Evolutionary conservation across 345 rosid genomes (phyloP).

Genomic region (Populus nigra): DNA sequence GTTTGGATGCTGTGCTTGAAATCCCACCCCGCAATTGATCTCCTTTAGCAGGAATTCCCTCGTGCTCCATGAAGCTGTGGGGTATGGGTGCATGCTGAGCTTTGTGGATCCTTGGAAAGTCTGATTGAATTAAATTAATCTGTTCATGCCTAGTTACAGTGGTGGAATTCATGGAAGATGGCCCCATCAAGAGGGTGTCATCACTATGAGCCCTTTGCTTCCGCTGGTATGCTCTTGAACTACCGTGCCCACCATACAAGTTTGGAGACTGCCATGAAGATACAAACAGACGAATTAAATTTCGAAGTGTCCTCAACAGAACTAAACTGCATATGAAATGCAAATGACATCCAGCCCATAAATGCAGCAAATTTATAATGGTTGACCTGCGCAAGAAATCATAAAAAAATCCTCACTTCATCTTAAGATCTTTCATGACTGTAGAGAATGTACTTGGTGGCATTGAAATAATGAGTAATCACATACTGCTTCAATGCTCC

Average conservation of each 20-base stretch:
- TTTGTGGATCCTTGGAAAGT: no score
- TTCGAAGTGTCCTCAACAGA: background rate
- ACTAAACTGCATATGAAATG: background rate
- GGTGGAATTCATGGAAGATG: background rate
- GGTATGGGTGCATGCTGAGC: background rate
- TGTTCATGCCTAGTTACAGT: background rate
- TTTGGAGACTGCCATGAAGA: background rate
- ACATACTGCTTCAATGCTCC: background rate
- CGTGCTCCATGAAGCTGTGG: background rate
- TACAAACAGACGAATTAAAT: background rate
- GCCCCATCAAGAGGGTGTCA: background rate
- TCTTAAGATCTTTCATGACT: conserved; percentile 5
- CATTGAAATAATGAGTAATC: background rate
- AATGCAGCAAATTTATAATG: conserved; percentile 4
- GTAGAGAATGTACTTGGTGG: background rate
- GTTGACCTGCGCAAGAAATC: background rate
- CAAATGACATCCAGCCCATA: background rate
- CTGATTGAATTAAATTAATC: background rate
- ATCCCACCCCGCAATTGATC: background rate
- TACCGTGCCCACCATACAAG: background rate
- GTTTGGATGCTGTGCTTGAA: no score
- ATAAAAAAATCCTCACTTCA: background rate
- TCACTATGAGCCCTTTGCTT: background rate
- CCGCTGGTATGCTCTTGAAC: conserved; percentile 1
- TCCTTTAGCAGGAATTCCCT: background rate